Conservation (phyloP, 192 early-diverging fungal genomes). For the Mortierella claussenii region DNA sequence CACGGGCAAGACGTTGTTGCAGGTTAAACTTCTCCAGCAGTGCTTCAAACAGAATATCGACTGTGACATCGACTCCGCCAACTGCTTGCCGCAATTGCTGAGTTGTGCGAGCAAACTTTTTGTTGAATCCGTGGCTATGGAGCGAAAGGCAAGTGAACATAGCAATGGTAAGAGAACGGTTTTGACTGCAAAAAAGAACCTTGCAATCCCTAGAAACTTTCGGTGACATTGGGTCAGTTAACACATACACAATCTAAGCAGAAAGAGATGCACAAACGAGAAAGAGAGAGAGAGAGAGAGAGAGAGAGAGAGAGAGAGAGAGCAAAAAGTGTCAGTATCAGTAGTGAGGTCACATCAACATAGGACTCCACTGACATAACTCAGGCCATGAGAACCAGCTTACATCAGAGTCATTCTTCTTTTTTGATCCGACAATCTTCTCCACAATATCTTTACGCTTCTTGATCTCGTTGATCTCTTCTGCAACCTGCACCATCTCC, state of each 20-base stretch:
- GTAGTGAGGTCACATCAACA: constrained; percentile 65
- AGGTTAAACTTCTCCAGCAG: constrained; percentile 64
- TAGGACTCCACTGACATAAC: too few species aligned
- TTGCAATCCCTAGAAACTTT: background rate
- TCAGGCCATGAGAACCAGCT: too few species aligned
- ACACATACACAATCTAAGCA: constrained; percentile 44
- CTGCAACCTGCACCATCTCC: constrained; percentile 74
- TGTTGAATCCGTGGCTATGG: constrained; percentile 81
- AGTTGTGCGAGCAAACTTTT: constrained; percentile 70
- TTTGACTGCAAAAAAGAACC: background rate
- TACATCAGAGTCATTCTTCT: constrained; percentile 75
- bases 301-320: background rate
- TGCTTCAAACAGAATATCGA: constrained; percentile 70
- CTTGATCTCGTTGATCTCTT: constrained; percentile 88
- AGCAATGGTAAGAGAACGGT: background rate
- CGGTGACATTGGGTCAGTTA: background rate
- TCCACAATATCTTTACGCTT: constrained; percentile 88
- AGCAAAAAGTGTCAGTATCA: background rate
- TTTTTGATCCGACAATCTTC: constrained; percentile 81
- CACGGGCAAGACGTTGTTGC: constrained; percentile 61
- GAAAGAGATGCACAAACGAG: background rate
- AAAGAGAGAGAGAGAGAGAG: background rate
- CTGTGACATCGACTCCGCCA: constrained; percentile 63
- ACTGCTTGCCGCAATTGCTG: constrained; percentile 75
- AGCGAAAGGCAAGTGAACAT: background rate